Evolutionary conservation across 2,329 filamentous ascomycete species (phyloP), one percentile per base, ranked within the genome.

Genomic region (Blastomyces percursus): DNA sequence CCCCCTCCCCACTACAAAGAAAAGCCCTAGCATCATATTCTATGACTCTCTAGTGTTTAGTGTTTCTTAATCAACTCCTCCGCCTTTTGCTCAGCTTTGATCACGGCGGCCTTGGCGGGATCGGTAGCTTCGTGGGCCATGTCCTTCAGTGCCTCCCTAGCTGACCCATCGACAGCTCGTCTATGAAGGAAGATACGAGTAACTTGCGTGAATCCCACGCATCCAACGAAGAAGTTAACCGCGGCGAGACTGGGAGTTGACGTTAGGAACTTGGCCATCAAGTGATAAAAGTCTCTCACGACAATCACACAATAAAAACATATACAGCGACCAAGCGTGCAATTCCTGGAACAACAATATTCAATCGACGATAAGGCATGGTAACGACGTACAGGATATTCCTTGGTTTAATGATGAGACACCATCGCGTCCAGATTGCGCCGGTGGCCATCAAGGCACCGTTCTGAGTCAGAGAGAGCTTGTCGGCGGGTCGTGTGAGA

Each of bases 381-480:
- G 30, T 27, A 30, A 30, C 27, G 24, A 79, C 86, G 57, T 80
- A 91, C 87, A 96, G 88, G 72, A 91, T 80, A 82, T 99, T 99
- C 78, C 86, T 86, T 63, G 94, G 94, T 77, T 86, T 91, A 79
- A 99, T 99, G 76, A 99, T 89, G 74, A 97, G 83, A 82, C 94
- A 99, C 94, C 94, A 99, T 69, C 94, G 86, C 55, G 94, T 99
- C 94, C 94, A 99, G 83, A 99, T 99, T 67, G 89, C 78, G 68
- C 94, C 94, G 11, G 94, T 99, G 70, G 86, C 86, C 73, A 90
- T 94, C 69, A 99, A 84, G 64, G 94, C 93, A 59, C 82, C 81
- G 80, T 97, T 99, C 79, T 96, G 92, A 38, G 90, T 94, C 66
- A 96, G 81, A 50, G 92, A 96, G 69, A 99, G 90, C 77, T 91